phyloP scores from a whole-genome alignment of 75 land plant genomes.

The Selaginella tamariscina region DNA sequence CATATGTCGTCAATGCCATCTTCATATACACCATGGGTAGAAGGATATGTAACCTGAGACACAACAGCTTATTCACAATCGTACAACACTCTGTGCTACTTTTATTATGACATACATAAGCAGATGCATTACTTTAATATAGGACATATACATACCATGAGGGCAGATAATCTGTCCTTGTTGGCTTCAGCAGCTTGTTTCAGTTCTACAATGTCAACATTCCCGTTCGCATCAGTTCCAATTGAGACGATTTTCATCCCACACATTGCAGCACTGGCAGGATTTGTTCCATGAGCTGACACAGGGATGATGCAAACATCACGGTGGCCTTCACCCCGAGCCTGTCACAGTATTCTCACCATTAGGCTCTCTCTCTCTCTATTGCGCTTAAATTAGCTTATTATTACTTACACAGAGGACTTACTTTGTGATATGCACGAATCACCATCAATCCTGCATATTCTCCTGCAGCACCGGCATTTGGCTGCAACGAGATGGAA shows the following conservation, averaged over 20 bases:
- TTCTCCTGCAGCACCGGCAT: slow-evolving; percentile 99
- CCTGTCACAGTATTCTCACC: slow-evolving; percentile 25
- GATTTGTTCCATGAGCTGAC: slow-evolving; percentile 98
- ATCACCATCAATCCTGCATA: slow-evolving; percentile 99
- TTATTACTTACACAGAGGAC: background rate
- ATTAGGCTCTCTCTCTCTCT: too few relatives aligned
- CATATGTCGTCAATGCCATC: slow-evolving; percentile 98
- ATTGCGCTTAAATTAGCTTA: background rate
- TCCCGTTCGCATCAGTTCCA: slow-evolving; percentile 95
- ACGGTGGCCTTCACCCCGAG: slow-evolving; percentile 81
- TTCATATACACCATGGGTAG: slow-evolving; percentile 99
- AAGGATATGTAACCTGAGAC: slow-evolving; percentile 89
- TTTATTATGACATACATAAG: too few relatives aligned
- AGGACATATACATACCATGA: slow-evolving; percentile 50
- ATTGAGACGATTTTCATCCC: slow-evolving; percentile 98
- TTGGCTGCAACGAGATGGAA: slow-evolving; percentile 95
- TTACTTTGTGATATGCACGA: slow-evolving; percentile 91
- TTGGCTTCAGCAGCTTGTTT: slow-evolving; percentile 75
- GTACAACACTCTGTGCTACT: too few relatives aligned
- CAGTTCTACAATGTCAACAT: slow-evolving; percentile 79
- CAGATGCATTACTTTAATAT: background rate
- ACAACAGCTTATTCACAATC: background rate
- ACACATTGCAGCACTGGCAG: slow-evolving; percentile 99
- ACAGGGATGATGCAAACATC: slow-evolving; percentile 96
- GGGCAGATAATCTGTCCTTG: slow-evolving; percentile 76